These are phyloP conservation scores for Trametes villosa DNA, from an alignment of 768 basidiomycete species.

Conservation along the genomic window DNA sequence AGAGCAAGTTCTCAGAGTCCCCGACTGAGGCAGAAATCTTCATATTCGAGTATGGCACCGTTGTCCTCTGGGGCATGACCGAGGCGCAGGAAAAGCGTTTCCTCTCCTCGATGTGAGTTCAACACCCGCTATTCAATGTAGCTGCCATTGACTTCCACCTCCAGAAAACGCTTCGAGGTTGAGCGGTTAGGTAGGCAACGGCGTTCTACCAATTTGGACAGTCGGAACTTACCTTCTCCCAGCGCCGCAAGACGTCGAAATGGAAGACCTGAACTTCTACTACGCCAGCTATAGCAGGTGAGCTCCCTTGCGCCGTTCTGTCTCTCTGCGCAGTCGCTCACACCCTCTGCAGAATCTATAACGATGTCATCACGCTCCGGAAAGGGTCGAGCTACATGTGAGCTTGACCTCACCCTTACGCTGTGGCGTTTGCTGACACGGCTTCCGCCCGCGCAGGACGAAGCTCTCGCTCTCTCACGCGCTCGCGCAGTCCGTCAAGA, in stretches of 20 bases:
- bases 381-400: conserved; percentile 96
- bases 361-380: conserved; percentile 94
- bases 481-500: conserved; percentile 95
- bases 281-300: conserved; percentile 96
- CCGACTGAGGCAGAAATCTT: conserved; percentile 86
- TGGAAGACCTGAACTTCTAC: conserved; percentile 97
- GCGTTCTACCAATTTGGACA: neutral
- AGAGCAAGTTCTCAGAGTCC: conserved; percentile 68
- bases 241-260: conserved; percentile 90
- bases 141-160: conserved; percentile 1
- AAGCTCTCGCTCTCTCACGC: conserved; percentile 95
- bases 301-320: neutral
- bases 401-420: conserved; percentile 36
- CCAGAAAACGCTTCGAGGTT: conserved; percentile 91
- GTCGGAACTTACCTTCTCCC: conserved; percentile 5
- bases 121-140: neutral
- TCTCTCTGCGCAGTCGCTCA: too few relatives aligned
- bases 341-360: conserved; percentile 75
- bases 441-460: conserved; percentile 61
- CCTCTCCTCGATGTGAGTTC: conserved; percentile 82
- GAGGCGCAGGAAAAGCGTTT: conserved; percentile 91
- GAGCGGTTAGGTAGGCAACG: conserved; percentile 73
- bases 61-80: conserved; percentile 98
- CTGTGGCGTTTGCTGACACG: conserved; percentile 4
- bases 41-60: conserved; percentile 91